A percentile compares a stretch with the other conserved stretches of the same genome.
Evolutionary conservation across 2,329 filamentous ascomycete species (phyloP).

Genomic region (Cercospora canescens): DNA sequence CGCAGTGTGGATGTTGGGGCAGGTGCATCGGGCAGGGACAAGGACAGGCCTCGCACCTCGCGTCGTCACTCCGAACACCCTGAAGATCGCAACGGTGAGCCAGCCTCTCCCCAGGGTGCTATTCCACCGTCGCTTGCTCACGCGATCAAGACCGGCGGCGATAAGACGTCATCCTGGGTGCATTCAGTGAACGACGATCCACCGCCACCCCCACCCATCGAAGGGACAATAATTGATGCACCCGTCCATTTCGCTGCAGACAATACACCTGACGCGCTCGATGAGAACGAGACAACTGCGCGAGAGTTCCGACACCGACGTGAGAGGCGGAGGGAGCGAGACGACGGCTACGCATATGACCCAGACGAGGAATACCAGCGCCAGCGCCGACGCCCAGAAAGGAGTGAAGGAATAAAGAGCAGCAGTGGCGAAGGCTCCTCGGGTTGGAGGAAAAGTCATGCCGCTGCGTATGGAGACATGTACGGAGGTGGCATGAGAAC

Average conservation of each 20-base stretch:
- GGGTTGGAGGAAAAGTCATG: constrained; percentile 30
- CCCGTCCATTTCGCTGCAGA: constrained; percentile 34
- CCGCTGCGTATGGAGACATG: constrained; percentile 32
- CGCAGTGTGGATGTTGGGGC: constrained; percentile 39
- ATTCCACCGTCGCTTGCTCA: constrained; percentile 29
- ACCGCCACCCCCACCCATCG: constrained; percentile 47
- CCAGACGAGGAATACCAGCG: constrained; percentile 27
- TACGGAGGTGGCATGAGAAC: constrained; percentile 38
- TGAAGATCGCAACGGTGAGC: constrained; percentile 39
- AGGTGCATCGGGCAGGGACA: constrained; percentile 27
- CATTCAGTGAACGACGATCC: constrained; percentile 47
- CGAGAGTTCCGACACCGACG: constrained; percentile 32
- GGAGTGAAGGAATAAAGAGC: constrained; percentile 29
- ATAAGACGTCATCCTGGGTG: constrained; percentile 54
- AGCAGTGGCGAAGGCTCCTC: constrained; percentile 37
- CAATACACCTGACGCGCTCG: constrained; percentile 25
- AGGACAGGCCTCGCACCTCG: constrained; percentile 32
- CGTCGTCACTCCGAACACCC: constrained; percentile 34
- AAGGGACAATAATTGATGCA: constrained; percentile 50
- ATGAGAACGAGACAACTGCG: constrained; percentile 33
- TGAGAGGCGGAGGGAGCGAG: constrained; percentile 24
- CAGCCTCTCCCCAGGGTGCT: constrained; percentile 18
- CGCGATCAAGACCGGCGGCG: constrained; percentile 37
- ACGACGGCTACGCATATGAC: constrained; percentile 24
- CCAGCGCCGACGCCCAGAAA: constrained; percentile 23